These are phyloP conservation scores for Cucurbita maxima DNA, from an alignment of 306 rosid species.

Conservation along the genomic window DNA sequence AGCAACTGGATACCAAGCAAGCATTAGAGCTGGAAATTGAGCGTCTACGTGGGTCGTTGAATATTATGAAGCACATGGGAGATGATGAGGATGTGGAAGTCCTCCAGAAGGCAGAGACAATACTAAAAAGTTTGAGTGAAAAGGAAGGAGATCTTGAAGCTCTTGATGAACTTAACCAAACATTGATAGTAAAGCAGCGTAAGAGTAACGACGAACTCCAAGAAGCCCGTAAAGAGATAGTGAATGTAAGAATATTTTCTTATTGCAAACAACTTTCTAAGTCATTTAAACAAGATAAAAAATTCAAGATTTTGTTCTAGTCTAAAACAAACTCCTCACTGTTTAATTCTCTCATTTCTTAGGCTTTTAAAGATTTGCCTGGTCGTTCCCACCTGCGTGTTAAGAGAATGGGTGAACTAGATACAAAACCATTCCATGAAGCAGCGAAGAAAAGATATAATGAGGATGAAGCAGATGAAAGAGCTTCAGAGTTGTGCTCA, in stretches of 20 bases:
- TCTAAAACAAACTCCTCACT: background rate
- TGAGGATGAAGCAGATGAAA: constrained; percentile 65
- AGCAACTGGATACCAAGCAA: constrained; percentile 72
- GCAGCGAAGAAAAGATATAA: constrained; percentile 61
- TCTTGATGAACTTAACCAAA: constrained; percentile 56
- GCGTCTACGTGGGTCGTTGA: constrained; percentile 57
- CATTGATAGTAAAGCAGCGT: constrained; percentile 65
- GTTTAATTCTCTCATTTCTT: constrained; percentile 10
- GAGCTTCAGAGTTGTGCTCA: constrained; percentile 75
- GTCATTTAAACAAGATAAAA: background rate
- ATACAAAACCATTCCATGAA: constrained; percentile 55
- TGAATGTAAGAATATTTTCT: constrained; percentile 37
- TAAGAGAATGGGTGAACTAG: constrained; percentile 96
- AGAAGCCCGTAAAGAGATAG: constrained; percentile 83
- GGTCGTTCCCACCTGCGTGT: constrained; percentile 36
- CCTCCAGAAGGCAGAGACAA: constrained; percentile 46
- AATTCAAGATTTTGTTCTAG: background rate
- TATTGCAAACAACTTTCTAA: background rate
- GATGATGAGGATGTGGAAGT: constrained; percentile 77
- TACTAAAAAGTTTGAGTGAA: constrained; percentile 55
- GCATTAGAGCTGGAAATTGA: constrained; percentile 84
- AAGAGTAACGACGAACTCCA: constrained; percentile 86
- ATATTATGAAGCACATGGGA: constrained; percentile 67
- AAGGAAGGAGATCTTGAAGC: constrained; percentile 60
- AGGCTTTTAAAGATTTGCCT: constrained; percentile 57